These are phyloP conservation scores for Scheffersomyces lignosus DNA, from an alignment of 805 yeast genomes.

Conservation along the genomic window DNA sequence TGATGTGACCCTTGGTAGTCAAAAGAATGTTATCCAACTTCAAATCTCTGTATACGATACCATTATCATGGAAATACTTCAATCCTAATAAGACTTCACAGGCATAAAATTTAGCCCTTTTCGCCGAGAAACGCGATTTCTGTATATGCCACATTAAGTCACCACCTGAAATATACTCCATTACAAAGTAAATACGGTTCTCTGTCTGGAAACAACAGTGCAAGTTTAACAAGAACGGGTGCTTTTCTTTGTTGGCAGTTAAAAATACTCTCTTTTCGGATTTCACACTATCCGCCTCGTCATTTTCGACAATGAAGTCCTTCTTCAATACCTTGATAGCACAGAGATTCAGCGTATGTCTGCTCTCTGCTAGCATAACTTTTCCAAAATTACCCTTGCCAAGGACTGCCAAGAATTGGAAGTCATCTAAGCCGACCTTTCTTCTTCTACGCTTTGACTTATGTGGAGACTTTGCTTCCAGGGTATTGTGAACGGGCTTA, in stretches of 20 bases:
- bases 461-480: constrained; percentile 14
- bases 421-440: constrained; percentile 90
- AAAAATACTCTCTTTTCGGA: constrained; percentile 92
- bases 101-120: constrained; percentile 95
- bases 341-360: constrained; percentile 76
- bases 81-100: constrained; percentile 92
- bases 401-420: constrained; percentile 87
- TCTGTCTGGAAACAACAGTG: constrained; percentile 98
- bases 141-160: constrained; percentile 99
- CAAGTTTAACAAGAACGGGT: constrained; percentile 88
- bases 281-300: constrained; percentile 91
- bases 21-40: constrained; percentile 91
- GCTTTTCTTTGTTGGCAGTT: constrained; percentile 80
- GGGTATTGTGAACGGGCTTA: constrained; percentile 3
- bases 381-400: constrained; percentile 99
- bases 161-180: constrained; percentile 98
- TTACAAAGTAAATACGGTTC: constrained; percentile 93
- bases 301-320: constrained; percentile 92
- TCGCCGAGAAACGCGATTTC: constrained; percentile 81
- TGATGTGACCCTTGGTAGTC: constrained; percentile 90
- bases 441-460: constrained; percentile 49
- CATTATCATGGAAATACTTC: constrained; percentile 92
- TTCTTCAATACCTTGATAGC: constrained; percentile 97
- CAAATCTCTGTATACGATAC: constrained; percentile 94
- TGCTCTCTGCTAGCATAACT: constrained; percentile 94